phyloP scores from a whole-genome alignment of 2,329 filamentous ascomycete genomes.

The Venturiaceae sp. region DNA sequence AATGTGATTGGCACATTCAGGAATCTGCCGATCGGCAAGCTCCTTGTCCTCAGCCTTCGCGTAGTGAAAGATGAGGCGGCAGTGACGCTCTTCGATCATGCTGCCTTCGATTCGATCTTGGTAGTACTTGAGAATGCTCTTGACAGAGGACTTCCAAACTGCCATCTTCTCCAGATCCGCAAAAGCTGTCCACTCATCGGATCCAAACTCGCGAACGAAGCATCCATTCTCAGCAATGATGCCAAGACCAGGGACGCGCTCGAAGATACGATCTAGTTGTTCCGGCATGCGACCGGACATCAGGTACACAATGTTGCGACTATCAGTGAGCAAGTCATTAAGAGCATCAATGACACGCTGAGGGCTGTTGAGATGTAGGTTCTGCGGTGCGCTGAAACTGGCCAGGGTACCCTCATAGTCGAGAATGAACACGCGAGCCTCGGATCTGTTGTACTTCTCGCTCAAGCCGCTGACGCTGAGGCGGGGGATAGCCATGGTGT shows the following conservation, averaged over 20 bases:
- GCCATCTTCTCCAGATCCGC: constrained; percentile 60
- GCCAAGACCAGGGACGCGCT: constrained; percentile 71
- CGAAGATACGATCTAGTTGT: constrained; percentile 80
- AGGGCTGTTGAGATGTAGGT: constrained; percentile 77
- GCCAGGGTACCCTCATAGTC: constrained; percentile 93
- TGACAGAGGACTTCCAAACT: constrained; percentile 76
- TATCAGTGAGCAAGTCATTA: constrained; percentile 70
- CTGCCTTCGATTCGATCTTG: constrained; percentile 81
- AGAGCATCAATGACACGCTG: constrained; percentile 76
- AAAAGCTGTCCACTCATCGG: constrained; percentile 66
- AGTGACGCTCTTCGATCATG: constrained; percentile 83
- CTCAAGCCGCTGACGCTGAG: constrained; percentile 59
- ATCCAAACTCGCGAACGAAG: constrained; percentile 66
- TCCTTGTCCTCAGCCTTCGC: constrained; percentile 63
- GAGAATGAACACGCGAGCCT: constrained; percentile 72
- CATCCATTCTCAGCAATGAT: constrained; percentile 93
- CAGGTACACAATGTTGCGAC: constrained; percentile 78
- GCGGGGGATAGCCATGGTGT: constrained; percentile 78
- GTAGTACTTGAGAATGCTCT: constrained; percentile 78
- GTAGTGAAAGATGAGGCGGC: constrained; percentile 86
- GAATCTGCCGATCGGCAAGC: constrained; percentile 67
- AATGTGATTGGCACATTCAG: constrained; percentile 87
- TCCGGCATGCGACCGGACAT: constrained; percentile 86
- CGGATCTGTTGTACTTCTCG: constrained; percentile 55
- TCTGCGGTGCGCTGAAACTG: constrained; percentile 69